Percentiles rank a stretch among this genome's conserved stretches.
These are phyloP conservation scores for Rhodomyrtus tomentosa DNA, from an alignment of 345 rosid genomes.

Conservation along the genomic window DNA sequence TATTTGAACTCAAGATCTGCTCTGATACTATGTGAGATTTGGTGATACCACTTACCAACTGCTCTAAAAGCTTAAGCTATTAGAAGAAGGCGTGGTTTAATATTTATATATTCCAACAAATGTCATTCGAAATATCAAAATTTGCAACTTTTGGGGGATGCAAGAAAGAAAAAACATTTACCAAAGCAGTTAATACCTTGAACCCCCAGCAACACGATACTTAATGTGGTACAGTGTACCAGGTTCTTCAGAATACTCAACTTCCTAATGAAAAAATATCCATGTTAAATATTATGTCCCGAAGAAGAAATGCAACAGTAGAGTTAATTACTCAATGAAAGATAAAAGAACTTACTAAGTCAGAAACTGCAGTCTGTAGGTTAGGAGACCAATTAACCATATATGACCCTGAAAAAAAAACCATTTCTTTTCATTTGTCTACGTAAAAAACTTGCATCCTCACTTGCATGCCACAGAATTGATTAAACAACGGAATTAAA, in stretches of 20 bases:
- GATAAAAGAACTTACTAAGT: conserved; percentile 52
- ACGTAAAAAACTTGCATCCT: not conserved
- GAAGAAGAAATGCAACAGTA: not conserved
- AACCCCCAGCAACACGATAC: conserved; percentile 92
- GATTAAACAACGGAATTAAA: not conserved
- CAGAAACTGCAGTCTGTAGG: conserved; percentile 98
- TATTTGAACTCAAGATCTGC: too few species aligned
- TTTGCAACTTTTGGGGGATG: not conserved
- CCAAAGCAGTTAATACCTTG: not conserved
- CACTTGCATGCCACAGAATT: not conserved
- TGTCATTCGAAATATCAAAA: not conserved
- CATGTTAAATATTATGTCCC: not conserved
- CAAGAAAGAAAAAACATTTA: not conserved
- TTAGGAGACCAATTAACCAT: conserved; percentile 99
- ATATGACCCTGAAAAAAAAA: conserved; percentile 71
- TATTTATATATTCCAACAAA: too few species aligned
- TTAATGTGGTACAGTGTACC: conserved; percentile 78
- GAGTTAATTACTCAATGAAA: conserved; percentile 3
- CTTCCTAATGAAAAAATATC: conserved; percentile 49
- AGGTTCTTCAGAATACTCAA: conserved; percentile 95
- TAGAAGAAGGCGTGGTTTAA: too few species aligned
- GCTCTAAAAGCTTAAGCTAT: too few species aligned
- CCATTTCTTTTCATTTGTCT: not conserved
- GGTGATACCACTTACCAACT: too few species aligned
- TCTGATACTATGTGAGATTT: too few species aligned